Percentiles rank a stretch among this genome's conserved stretches.
Conservation (phyloP, 225 moss, liverwort and hornwort species). For the Ulota crispa region DNA sequence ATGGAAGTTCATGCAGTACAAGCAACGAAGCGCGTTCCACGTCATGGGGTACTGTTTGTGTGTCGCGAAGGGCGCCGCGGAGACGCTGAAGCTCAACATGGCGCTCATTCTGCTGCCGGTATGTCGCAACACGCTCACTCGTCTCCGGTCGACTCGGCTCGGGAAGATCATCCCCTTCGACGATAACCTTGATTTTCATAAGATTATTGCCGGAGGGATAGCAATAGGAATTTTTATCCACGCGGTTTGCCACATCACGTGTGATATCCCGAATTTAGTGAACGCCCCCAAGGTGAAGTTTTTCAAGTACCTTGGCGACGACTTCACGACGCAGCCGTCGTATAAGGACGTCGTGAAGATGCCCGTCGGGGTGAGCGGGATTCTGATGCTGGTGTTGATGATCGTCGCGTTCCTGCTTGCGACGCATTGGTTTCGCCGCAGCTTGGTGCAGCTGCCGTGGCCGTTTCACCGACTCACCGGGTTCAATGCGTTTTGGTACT, state of each 20-base stretch:
- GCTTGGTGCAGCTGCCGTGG: conserved; percentile 87
- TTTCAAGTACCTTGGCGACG: conserved; percentile 43
- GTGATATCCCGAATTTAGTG: conserved; percentile 70
- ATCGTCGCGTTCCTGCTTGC: conserved; percentile 71
- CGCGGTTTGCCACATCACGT: conserved; percentile 54
- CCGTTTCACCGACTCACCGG: conserved; percentile 89
- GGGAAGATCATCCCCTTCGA: conserved; percentile 78
- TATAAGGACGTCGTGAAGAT: conserved; percentile 59
- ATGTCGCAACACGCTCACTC: conserved; percentile 87
- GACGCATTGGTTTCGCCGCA: conserved; percentile 83
- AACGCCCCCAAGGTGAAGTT: conserved; percentile 37
- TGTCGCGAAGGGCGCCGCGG: conserved; percentile 85
- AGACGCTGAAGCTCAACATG: conserved; percentile 95
- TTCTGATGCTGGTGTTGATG: conserved; percentile 82
- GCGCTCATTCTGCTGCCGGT: conserved; percentile 94
- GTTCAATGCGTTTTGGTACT: conserved; percentile 98
- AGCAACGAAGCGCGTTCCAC: conserved; percentile 36
- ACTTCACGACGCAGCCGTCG: conserved; percentile 59
- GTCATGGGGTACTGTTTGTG: conserved; percentile 79
- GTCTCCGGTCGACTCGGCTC: conserved; percentile 76
- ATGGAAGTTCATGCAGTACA: conserved; percentile 85
- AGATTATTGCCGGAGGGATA: conserved; percentile 80
- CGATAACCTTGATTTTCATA: conserved; percentile 94
- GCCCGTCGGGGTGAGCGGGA: conserved; percentile 64
- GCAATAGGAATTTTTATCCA: conserved; percentile 54